Percentiles rank a stretch among this genome's conserved stretches.
phyloP scores from a whole-genome alignment of 805 yeast species.

The Candida insectorum region DNA sequence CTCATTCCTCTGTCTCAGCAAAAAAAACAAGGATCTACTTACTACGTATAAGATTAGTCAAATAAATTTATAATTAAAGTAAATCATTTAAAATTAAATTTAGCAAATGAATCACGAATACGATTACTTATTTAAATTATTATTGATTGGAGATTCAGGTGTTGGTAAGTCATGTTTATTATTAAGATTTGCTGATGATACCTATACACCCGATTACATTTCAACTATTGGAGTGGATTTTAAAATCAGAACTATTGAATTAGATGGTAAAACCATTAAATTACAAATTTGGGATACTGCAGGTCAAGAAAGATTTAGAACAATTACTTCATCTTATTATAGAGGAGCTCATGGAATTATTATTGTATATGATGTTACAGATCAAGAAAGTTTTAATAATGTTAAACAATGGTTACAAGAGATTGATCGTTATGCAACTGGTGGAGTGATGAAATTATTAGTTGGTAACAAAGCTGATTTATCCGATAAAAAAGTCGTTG shows the following conservation, averaged over 20 bases:
- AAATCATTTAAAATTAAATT: no score
- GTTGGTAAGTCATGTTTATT: slow-evolving; percentile 96
- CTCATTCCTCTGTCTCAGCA: not conserved
- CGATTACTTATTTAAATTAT: slow-evolving; percentile 94
- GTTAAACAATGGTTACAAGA: slow-evolving; percentile 99
- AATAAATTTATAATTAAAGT: no score
- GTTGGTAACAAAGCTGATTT: slow-evolving; percentile 97
- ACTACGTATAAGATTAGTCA: no score
- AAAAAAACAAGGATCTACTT: not conserved
- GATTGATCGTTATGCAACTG: slow-evolving; percentile 96
- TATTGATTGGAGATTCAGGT: slow-evolving; percentile 97
- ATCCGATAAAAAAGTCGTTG: slow-evolving; percentile 91
- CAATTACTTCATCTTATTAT: slow-evolving; percentile 95
- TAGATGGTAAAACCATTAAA: slow-evolving; percentile 96
- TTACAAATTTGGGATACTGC: slow-evolving; percentile 99
- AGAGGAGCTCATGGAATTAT: slow-evolving; percentile 99
- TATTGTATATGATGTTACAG: slow-evolving; percentile 96
- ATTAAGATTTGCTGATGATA: slow-evolving; percentile 94
- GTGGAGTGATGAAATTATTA: slow-evolving; percentile 91
- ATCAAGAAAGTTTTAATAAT: slow-evolving; percentile 92
- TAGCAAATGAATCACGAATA: slow-evolving; percentile 89
- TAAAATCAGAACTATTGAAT: slow-evolving; percentile 82
- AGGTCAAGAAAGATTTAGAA: slow-evolving; percentile 97
- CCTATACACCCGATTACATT: slow-evolving; percentile 94
- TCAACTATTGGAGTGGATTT: slow-evolving; percentile 98